These are phyloP conservation scores for Exophiala mesophila DNA, from an alignment of 2,329 filamentous ascomycete genomes.

Conservation along the genomic window DNA sequence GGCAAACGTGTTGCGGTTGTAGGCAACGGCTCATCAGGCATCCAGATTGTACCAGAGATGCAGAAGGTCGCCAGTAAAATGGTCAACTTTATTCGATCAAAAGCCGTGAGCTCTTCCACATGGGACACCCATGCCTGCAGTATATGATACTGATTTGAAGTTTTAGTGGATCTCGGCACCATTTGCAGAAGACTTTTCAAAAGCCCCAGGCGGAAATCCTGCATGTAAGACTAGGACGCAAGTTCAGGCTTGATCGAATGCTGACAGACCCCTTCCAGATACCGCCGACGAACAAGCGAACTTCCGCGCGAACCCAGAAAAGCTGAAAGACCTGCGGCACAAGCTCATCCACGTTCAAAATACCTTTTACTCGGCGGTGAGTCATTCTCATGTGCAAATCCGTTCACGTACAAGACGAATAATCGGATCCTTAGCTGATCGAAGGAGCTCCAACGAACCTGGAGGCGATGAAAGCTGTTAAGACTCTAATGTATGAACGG, in stretches of 20 bases:
- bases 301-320: conserved; percentile 19
- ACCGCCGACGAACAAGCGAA: conserved; percentile 22
- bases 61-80: conserved; percentile 33
- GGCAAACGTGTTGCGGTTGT: conserved; percentile 27
- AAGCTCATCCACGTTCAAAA: conserved; percentile 10
- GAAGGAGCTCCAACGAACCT: conserved; percentile 9
- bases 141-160: background rate
- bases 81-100: conserved; percentile 25
- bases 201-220: conserved; percentile 25
- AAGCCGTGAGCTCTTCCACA: conserved; percentile 10
- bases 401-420: conserved; percentile 12
- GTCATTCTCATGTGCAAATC: background rate
- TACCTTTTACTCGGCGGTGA: conserved; percentile 9
- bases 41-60: conserved; percentile 34
- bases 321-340: conserved; percentile 8
- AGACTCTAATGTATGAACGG: conserved; percentile 17
- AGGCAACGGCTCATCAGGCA: conserved; percentile 26
- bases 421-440: conserved; percentile 15
- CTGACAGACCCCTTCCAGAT: conserved; percentile 20
- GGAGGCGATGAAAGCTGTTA: conserved; percentile 4
- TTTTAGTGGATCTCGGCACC: conserved; percentile 27
- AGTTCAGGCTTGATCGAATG: background rate
- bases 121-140: background rate
- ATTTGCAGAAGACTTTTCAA: conserved; percentile 16
- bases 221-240: conserved; percentile 18